Evolutionary conservation across 225 moss, liverwort and hornwort genomes (phyloP), one percentile per base, ranked within the genome.

Genomic region (Climacium dendroides): DNA sequence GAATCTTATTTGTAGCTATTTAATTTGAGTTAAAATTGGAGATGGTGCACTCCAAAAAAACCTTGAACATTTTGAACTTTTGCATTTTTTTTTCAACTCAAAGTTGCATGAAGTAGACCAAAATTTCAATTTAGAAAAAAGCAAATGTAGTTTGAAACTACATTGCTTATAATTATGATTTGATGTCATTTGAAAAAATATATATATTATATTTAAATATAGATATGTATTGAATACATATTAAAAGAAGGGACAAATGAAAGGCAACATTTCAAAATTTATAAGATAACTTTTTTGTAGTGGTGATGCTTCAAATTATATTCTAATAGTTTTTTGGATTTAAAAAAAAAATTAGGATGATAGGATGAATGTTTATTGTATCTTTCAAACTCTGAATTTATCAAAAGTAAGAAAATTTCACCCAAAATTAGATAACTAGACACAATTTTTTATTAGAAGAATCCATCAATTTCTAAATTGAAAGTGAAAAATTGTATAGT

Each of bases 281-380:
- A 25, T 4, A 54, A 25, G 15, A 15, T 3, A 24, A n/a, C 0
- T 6, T 24, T 23, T 15, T 24, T n/a, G 24, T 22, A 24, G 1
- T 54, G 10, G 15, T n/a, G 15, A 77, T 24, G 5, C 4, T 54
- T n/a, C 6, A 54, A n/a, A 54, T 47, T 6, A n/a, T 10, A 35
- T 3, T 15, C 2, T 4, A n/a, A 19, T 54, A 25, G n/a, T n/a
- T 77, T 54, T 77, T 15, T 11, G 9, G 15, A 6, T 54, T n/a
- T n/a, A n/a, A n/a, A n/a, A n/a, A n/a, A n/a, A n/a, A 10, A 13
- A 6, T 45, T 35, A 1, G 3, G 9, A 53, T 35, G 5, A 14
- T 23, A 2, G 5, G 14, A 35, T 76, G 14, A 11, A 48, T 48
- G 4, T 6, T 74, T 30, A 7, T 48, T 19, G 7, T 22, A 35